A percentile compares a stretch with the other conserved stretches of the same genome.
Conservation (phyloP, 2,329 filamentous ascomycete genomes). For the Sporothrix inflata region DNA sequence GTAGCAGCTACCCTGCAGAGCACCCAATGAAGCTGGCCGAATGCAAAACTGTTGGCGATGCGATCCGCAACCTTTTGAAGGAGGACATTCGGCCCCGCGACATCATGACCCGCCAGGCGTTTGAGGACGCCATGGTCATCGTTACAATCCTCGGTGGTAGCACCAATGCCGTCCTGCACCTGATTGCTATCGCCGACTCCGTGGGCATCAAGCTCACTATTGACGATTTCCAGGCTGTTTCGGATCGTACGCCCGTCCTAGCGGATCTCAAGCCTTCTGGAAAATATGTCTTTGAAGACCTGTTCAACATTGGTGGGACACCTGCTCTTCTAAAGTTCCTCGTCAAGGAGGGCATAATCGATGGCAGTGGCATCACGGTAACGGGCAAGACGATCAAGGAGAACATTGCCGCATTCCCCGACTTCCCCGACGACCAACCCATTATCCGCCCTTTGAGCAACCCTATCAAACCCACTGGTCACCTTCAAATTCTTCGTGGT, state of each 20-base stretch:
- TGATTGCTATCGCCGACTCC: conserved; percentile 81
- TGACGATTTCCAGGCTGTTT: conserved; percentile 83
- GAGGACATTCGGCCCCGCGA: conserved; percentile 78
- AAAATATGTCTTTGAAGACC: conserved; percentile 82
- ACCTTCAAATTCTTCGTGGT: conserved; percentile 85
- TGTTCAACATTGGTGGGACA: conserved; percentile 85
- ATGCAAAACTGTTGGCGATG: conserved; percentile 71
- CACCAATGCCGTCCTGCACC: conserved; percentile 82
- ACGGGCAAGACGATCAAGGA: conserved; percentile 88
- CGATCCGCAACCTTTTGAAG: conserved; percentile 73
- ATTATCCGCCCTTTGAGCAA: conserved; percentile 81
- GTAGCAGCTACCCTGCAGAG: conserved; percentile 78
- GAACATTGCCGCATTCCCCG: conserved; percentile 77
- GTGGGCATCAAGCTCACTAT: conserved; percentile 81
- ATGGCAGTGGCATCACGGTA: conserved; percentile 79
- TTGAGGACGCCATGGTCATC: conserved; percentile 83
- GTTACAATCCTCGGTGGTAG: conserved; percentile 82
- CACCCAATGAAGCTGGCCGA: conserved; percentile 72
- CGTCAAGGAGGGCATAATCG: conserved; percentile 78
- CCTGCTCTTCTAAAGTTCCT: conserved; percentile 87
- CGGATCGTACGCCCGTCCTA: conserved; percentile 76
- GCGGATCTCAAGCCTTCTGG: conserved; percentile 85
- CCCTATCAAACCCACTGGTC: conserved; percentile 84
- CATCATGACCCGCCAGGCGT: conserved; percentile 77
- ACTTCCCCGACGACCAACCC: conserved; percentile 74